phyloP scores from a whole-genome alignment of 768 basidiomycete species.

The Trametes gibbosa region DNA sequence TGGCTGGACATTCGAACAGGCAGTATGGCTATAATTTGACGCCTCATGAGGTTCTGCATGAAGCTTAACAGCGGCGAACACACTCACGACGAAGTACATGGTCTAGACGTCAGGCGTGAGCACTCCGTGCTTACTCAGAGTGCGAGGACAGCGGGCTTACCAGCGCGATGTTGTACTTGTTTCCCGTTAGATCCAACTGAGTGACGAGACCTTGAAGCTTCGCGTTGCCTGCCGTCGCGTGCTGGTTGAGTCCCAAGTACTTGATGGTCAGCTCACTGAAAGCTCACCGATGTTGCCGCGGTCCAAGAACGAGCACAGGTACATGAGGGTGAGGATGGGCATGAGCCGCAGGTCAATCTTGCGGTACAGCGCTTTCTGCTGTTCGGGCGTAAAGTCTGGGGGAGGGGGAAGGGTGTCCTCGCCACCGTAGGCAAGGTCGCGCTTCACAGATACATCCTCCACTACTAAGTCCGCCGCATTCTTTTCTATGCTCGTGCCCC shows the following conservation, averaged over 20 bases:
- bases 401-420: constrained; percentile 10
- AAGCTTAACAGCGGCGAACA: too few relatives aligned
- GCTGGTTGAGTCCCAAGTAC: background rate
- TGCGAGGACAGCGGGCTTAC: constrained; percentile 32
- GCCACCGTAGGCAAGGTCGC: constrained; percentile 7
- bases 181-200: constrained; percentile 54
- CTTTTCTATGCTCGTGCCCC: constrained; percentile 4
- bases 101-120: constrained; percentile 38
- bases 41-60: background rate
- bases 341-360: constrained; percentile 31
- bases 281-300: constrained; percentile 28
- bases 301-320: constrained; percentile 31
- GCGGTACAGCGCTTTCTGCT: constrained; percentile 37
- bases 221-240: constrained; percentile 21
- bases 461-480: background rate
- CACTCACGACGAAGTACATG: constrained; percentile 64
- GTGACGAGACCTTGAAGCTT: constrained; percentile 45
- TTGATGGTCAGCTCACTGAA: too few relatives aligned
- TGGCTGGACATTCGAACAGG: constrained; percentile 6
- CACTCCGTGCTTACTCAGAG: background rate
- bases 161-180: constrained; percentile 65
- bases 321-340: constrained; percentile 35
- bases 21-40: background rate
- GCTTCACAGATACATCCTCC: constrained; percentile 1
- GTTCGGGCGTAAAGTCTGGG: constrained; percentile 20